Base-by-base conservation (phyloP, 495 filamentous ascomycete genomes). In the Penicillium taxi region DNA sequence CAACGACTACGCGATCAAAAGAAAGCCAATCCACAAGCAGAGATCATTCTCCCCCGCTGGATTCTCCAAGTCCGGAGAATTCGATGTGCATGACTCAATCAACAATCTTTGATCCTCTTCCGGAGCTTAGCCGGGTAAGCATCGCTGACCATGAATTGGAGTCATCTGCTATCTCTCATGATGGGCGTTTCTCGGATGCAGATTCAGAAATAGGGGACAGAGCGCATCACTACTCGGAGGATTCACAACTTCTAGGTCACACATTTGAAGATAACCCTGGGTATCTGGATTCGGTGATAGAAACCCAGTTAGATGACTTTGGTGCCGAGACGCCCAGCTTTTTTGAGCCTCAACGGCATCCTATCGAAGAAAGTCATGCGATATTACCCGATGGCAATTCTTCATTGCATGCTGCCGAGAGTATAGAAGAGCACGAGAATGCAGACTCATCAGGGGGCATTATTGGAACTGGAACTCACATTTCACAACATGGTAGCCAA, bases 1-100 rank as follows among this genome's bases (percentile, higher is more conserved):
- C 81, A n/a, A 61, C 66, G 2, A 70, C 67, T 19, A 69, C 73
- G 4, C 63, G 62, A n/a, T 60, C 66, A 8, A 67, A 59, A 23
- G 48, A 37, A 14, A 61, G 59, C 32, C 60, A 53, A 18, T 33
- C 48, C 19, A 52, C 52, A 5, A 67, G 57, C 25, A 56, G 59
- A 39, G 46, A 49, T 4, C 46, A 53, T 14, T 64, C 61, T 2
- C 48, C 58, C 30, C 45, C 50, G 4, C 47, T 51, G 7, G 39
- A 50, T 26, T 49, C 59, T 6, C 52, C 58, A 8, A 39, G 31
- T 13, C 58, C 52, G 6, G 56, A 53, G 26, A 46, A 50, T 9
- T 47, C 30, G 4, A 51, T 64, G 12, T 55, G 56, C n/a, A 63
- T 70, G 56, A 60, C 65, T 5, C 49, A 50, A 16, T 72, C 66